A percentile compares a stretch with the other conserved stretches of the same genome.
These are phyloP conservation scores for Candida taoyuanica DNA, from an alignment of 805 yeast species.

Conservation along the genomic window DNA sequence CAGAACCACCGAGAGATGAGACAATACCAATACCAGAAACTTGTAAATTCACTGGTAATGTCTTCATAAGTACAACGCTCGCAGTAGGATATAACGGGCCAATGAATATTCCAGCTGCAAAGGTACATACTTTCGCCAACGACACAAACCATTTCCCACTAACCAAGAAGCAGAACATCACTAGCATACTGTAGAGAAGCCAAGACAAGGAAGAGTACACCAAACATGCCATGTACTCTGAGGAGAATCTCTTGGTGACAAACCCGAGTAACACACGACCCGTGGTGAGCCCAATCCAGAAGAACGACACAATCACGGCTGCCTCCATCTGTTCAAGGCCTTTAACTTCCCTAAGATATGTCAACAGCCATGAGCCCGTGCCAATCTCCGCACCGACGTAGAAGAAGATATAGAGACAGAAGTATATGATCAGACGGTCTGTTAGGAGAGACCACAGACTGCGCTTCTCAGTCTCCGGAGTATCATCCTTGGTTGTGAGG, in stretches of 20 bases:
- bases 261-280: slow-evolving; percentile 59
- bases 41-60: slow-evolving; percentile 55
- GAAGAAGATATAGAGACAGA: slow-evolving; percentile 51
- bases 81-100: slow-evolving; percentile 77
- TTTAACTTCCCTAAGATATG: slow-evolving; percentile 53
- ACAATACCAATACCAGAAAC: slow-evolving; percentile 68
- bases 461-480: background rate
- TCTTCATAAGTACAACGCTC: slow-evolving; percentile 58
- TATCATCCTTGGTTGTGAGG: slow-evolving; percentile 5
- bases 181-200: slow-evolving; percentile 27
- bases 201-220: slow-evolving; percentile 29
- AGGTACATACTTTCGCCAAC: slow-evolving; percentile 12
- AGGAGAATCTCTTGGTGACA: slow-evolving; percentile 42
- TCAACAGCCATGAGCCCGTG: slow-evolving; percentile 67
- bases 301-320: slow-evolving; percentile 64
- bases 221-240: slow-evolving; percentile 37
- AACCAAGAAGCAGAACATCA: slow-evolving; percentile 11
- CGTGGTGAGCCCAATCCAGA: slow-evolving; percentile 67
- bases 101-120: slow-evolving; percentile 52
- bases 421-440: slow-evolving; percentile 38
- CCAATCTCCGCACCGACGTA: slow-evolving; percentile 69
- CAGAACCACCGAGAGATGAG: slow-evolving; percentile 40
- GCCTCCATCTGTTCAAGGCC: slow-evolving; percentile 41
- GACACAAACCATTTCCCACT: slow-evolving; percentile 4
- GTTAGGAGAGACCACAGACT: slow-evolving; percentile 19